Evolutionary conservation across 352 stramenopile genomes (phyloP).

Genomic region (Hyaloperonospora arabidopsidis): DNA sequence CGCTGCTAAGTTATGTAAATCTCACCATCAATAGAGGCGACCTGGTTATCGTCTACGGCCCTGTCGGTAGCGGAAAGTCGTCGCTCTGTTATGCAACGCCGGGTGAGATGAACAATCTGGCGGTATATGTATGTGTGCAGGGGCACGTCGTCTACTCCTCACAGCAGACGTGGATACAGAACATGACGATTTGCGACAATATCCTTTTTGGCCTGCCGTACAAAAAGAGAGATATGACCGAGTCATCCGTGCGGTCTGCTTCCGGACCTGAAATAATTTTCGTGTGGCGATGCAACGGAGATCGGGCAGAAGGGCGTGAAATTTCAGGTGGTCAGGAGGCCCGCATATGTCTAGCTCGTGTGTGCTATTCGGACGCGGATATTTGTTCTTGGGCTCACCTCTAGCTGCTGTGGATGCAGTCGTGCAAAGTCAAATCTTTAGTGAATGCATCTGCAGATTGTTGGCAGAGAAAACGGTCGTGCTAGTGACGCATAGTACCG

Average conservation of each 20-base stretch:
- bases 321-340: conserved; percentile 90
- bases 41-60: conserved; percentile 42
- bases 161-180: conserved; percentile 91
- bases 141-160: conserved; percentile 53
- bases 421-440: conserved; percentile 88
- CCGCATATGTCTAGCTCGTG: conserved; percentile 53
- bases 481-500: conserved; percentile 87
- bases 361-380: conserved; percentile 50
- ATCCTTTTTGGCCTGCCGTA: conserved; percentile 86
- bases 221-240: conserved; percentile 35
- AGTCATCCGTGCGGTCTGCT: conserved; percentile 74
- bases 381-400: conserved; percentile 83
- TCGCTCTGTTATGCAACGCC: conserved; percentile 43
- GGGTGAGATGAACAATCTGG: conserved; percentile 76
- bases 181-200: conserved; percentile 89
- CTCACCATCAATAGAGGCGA: conserved; percentile 34
- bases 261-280: conserved; percentile 80
- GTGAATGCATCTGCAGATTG: conserved; percentile 28
- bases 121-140: conserved; percentile 33
- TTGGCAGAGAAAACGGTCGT: conserved; percentile 62
- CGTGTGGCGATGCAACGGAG: conserved; percentile 85
- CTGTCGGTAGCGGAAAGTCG: conserved; percentile 47
- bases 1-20: conserved; percentile 31
- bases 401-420: conserved; percentile 90
- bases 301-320: conserved; percentile 94